phyloP scores from a whole-genome alignment of 2,329 filamentous ascomycete species.

The Exophiala alcalophila region DNA sequence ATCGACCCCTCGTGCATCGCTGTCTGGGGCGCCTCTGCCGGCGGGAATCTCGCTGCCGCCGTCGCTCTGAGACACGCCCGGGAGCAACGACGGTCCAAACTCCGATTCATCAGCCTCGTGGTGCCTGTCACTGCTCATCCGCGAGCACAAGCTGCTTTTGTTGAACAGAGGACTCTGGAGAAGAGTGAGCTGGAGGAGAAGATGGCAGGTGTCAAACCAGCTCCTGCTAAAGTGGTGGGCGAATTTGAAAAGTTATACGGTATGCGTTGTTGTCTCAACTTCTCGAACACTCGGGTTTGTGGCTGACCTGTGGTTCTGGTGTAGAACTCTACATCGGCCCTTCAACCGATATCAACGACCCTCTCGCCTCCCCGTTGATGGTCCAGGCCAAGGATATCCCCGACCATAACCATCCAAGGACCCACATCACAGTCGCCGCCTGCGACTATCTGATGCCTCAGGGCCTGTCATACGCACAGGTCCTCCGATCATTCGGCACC shows the following conservation, averaged over 20 bases:
- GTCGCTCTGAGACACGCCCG: slow-evolving; percentile 49
- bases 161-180: not conserved
- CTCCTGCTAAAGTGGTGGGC: slow-evolving; percentile 5
- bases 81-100: slow-evolving; percentile 21
- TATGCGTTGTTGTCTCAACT: slow-evolving; percentile 4
- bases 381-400: not conserved
- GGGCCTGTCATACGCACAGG: slow-evolving; percentile 12
- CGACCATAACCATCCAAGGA: slow-evolving; percentile 4
- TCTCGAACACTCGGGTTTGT: too few relatives aligned
- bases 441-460: slow-evolving; percentile 10
- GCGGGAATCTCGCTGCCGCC: slow-evolving; percentile 57
- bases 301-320: not conserved
- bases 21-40: slow-evolving; percentile 61
- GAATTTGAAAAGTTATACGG: slow-evolving; percentile 11
- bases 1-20: slow-evolving; percentile 57
- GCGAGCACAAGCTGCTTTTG: slow-evolving; percentile 8
- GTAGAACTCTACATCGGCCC: slow-evolving; percentile 7
- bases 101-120: slow-evolving; percentile 42
- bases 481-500: slow-evolving; percentile 10
- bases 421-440: slow-evolving; percentile 12
- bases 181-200: slow-evolving; percentile 5
- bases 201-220: slow-evolving; percentile 2
- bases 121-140: slow-evolving; percentile 52
- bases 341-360: slow-evolving; percentile 3
- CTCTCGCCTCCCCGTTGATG: slow-evolving; percentile 10